A percentile compares a stretch with the other conserved stretches of the same genome.
These are phyloP conservation scores for Phytomonas francai DNA, from an alignment of 208 protist species.

Conservation along the genomic window DNA sequence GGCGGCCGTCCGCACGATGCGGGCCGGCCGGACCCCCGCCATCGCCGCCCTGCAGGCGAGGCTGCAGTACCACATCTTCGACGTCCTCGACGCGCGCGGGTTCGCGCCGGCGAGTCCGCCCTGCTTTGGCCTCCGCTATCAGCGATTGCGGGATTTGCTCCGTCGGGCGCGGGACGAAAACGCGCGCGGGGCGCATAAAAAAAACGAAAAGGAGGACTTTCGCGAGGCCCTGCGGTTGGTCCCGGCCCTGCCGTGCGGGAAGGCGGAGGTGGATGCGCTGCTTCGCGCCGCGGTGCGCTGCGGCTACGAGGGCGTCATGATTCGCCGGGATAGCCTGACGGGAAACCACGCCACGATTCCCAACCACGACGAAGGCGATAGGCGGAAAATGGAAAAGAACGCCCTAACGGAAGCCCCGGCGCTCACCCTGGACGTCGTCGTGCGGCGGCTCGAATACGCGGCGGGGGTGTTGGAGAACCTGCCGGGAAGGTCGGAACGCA, in stretches of 20 bases:
- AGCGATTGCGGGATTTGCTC: conserved; percentile 27
- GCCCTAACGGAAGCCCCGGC: too few relatives aligned
- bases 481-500: background rate
- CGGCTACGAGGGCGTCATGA: conserved; percentile 84
- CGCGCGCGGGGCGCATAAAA: background rate
- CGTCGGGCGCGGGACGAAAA: conserved; percentile 14
- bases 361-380: conserved; percentile 4
- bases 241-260: conserved; percentile 28
- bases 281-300: conserved; percentile 38
- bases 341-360: background rate
- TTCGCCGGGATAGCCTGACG: conserved; percentile 38
- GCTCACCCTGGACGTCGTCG: too few relatives aligned
- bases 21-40: conserved; percentile 38
- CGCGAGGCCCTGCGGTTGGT: conserved; percentile 34
- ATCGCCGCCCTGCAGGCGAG: conserved; percentile 46
- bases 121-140: conserved; percentile 45
- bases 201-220: conserved; percentile 12
- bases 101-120: conserved; percentile 14
- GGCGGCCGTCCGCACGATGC: conserved; percentile 73
- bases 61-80: conserved; percentile 85
- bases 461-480: background rate
- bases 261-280: conserved; percentile 23
- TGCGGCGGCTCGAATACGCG: background rate
- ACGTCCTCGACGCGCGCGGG: conserved; percentile 57
- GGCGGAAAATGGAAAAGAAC: conserved; percentile 2